Conservation (phyloP, 1,284 basidiomycete genomes). For the Moesziomyces sp. region DNA sequence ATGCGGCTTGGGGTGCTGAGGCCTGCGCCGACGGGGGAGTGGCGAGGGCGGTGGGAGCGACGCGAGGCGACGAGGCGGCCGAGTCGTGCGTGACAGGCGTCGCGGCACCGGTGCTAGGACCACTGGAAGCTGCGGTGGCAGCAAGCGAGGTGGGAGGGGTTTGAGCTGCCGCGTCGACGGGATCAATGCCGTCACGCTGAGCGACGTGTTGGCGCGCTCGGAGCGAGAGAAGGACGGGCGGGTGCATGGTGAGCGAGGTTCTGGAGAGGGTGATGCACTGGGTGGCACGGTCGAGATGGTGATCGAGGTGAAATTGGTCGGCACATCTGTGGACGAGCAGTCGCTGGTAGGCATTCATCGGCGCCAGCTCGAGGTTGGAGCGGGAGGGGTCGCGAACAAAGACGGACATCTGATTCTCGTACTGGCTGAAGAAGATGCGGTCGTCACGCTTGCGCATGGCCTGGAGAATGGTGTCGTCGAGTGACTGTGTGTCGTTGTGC, state of each 20-base stretch:
- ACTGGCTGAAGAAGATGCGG: slow-evolving; percentile 53
- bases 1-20: slow-evolving; percentile 15
- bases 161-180: slow-evolving; percentile 6
- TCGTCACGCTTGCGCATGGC: slow-evolving; percentile 51
- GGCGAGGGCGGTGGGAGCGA: not conserved
- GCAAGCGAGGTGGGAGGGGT: not conserved
- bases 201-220: slow-evolving; percentile 23
- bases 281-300: slow-evolving; percentile 44
- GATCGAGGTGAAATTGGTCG: slow-evolving; percentile 47
- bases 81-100: slow-evolving; percentile 12
- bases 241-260: slow-evolving; percentile 21
- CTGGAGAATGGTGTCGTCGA: slow-evolving; percentile 51
- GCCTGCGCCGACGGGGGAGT: slow-evolving; percentile 3
- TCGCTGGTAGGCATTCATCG: slow-evolving; percentile 60
- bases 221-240: slow-evolving; percentile 28
- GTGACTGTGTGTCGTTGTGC: slow-evolving; percentile 1
- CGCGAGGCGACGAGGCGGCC: slow-evolving; percentile 14
- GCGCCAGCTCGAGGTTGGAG: slow-evolving; percentile 38
- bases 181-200: slow-evolving; percentile 22
- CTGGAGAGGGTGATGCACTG: slow-evolving; percentile 50
- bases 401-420: slow-evolving; percentile 50
- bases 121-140: not conserved
- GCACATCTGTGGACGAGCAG: slow-evolving; percentile 53
- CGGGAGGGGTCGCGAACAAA: slow-evolving; percentile 30
- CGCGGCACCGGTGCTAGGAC: slow-evolving; percentile 1